Evolutionary conservation across 306 rosid species (phyloP).

Genomic region (Ochetophila trinervis): DNA sequence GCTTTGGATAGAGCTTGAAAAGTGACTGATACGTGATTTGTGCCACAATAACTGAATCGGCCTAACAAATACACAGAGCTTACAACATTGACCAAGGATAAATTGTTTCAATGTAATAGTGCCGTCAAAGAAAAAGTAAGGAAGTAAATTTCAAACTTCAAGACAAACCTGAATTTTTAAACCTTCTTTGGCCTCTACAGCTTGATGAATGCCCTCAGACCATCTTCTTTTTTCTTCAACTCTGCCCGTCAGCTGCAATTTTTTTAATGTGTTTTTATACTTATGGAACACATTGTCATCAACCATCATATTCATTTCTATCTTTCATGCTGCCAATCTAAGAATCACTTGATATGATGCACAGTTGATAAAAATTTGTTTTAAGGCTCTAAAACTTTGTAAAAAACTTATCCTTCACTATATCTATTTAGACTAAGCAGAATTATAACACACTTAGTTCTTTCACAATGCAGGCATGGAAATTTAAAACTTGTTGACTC

Average conservation of each 20-base stretch:
- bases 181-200: constrained; percentile 99
- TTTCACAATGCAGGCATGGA: background rate
- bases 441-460: background rate
- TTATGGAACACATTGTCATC: background rate
- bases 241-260: constrained; percentile 81
- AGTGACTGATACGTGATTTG: constrained; percentile 98
- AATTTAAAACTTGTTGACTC: too few relatives aligned
- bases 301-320: background rate
- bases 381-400: background rate
- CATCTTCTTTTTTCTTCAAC: constrained; percentile 97
- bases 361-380: background rate
- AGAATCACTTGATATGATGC: background rate
- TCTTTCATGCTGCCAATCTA: background rate
- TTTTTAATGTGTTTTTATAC: constrained; percentile 14
- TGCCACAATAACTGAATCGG: constrained; percentile 96
- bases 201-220: constrained; percentile 99
- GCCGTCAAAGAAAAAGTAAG: constrained; percentile 9
- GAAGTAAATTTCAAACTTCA: constrained; percentile 17
- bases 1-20: constrained; percentile 92
- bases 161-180: constrained; percentile 76
- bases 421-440: background rate
- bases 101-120: background rate
- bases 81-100: constrained; percentile 27
- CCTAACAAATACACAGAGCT: constrained; percentile 48
- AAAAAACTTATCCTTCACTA: background rate